Percentiles rank a stretch among this genome's conserved stretches.
These are phyloP conservation scores for Acidiella bohemica DNA, from an alignment of 495 filamentous ascomycete genomes.

Conservation along the genomic window DNA sequence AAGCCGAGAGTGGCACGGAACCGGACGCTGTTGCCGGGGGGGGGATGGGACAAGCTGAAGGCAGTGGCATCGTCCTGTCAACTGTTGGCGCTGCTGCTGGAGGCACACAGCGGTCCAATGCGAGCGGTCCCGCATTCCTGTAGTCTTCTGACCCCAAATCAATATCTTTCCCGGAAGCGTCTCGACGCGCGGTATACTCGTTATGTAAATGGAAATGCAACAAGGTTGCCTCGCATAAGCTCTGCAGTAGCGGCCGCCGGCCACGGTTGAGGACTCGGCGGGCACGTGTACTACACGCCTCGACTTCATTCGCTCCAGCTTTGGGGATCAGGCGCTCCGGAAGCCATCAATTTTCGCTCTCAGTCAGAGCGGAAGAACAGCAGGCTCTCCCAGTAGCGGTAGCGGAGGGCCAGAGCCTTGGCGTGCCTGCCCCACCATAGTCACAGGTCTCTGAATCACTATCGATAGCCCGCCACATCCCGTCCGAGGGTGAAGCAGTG, in stretches of 20 bases:
- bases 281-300: neutral
- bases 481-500: no score
- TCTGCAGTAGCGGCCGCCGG: neutral
- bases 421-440: no score
- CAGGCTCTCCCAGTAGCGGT: no score
- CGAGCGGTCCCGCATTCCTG: slow-evolving; percentile 15
- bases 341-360: no score
- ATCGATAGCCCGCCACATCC: no score
- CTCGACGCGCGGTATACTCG: neutral
- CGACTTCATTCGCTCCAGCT: slow-evolving; percentile 1
- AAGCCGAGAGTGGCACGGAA: slow-evolving; percentile 5
- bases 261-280: no score
- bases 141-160: neutral
- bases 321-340: no score
- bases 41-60: slow-evolving; percentile 14
- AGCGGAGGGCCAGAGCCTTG: no score
- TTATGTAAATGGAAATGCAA: neutral
- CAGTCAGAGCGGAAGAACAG: no score
- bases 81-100: neutral
- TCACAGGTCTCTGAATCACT: no score
- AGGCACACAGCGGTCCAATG: slow-evolving; percentile 4
- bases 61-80: slow-evolving; percentile 6
- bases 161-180: no score
- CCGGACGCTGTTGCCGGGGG: slow-evolving; percentile 7
- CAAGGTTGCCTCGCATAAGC: no score